Conservation (phyloP, 352 stramenopile genomes). For the Albugo candida region DNA sequence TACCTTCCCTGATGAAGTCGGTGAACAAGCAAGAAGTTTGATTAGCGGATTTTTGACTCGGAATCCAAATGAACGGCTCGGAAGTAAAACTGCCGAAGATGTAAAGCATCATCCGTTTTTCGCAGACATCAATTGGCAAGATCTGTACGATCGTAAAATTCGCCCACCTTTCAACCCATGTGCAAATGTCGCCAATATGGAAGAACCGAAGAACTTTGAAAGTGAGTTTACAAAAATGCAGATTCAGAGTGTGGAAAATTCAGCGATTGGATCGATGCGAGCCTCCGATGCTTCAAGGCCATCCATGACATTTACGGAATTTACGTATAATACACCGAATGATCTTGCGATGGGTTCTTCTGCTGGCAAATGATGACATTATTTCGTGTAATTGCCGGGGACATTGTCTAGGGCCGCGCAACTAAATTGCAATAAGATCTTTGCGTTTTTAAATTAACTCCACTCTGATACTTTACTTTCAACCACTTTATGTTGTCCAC, state of each 20-base stretch:
- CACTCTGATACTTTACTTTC: no score
- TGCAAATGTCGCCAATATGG: slow-evolving; percentile 20
- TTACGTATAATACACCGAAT: slow-evolving; percentile 81
- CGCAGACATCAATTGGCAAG: slow-evolving; percentile 56
- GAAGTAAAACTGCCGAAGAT: slow-evolving; percentile 52
- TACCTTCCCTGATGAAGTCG: slow-evolving; percentile 76
- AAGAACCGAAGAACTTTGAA: slow-evolving; percentile 82
- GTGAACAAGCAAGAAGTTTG: slow-evolving; percentile 44
- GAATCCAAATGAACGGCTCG: slow-evolving; percentile 59
- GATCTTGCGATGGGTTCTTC: slow-evolving; percentile 54
- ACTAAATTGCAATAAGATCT: slow-evolving; percentile 1
- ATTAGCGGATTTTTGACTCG: slow-evolving; percentile 66
- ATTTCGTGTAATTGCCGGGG: background rate
- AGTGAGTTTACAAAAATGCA: slow-evolving; percentile 81
- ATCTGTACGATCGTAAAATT: slow-evolving; percentile 69
- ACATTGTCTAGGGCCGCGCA: background rate
- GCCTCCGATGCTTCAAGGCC: slow-evolving; percentile 57
- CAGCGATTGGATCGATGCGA: slow-evolving; percentile 27
- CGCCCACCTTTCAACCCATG: slow-evolving; percentile 75
- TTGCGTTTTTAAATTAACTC: no score
- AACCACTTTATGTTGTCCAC: no score
- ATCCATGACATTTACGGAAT: slow-evolving; percentile 79
- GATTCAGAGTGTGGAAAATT: slow-evolving; percentile 71
- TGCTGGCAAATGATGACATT: slow-evolving; percentile 12
- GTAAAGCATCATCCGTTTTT: slow-evolving; percentile 79